Evolutionary conservation across 2,329 filamentous ascomycete genomes (phyloP).

Genomic region (Claviceps arundinis): DNA sequence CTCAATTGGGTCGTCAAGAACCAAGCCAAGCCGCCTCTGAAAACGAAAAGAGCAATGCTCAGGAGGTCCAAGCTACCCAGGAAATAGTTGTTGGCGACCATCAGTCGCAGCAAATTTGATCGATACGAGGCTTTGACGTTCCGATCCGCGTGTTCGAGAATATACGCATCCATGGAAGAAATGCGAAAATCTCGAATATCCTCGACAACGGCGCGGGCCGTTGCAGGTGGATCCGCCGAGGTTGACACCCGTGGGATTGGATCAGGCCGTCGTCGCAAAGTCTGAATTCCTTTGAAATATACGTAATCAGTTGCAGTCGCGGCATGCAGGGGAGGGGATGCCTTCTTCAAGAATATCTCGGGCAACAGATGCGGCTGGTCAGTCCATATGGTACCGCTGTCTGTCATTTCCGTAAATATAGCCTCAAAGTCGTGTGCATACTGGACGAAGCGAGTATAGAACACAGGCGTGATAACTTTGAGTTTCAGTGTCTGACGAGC

Average conservation of each 20-base stretch:
- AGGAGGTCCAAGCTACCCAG: slow-evolving; percentile 20
- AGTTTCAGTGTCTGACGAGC: slow-evolving; percentile 33
- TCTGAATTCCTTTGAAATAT: slow-evolving; percentile 31
- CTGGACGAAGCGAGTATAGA: slow-evolving; percentile 53
- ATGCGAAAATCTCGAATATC: slow-evolving; percentile 35
- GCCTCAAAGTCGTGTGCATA: slow-evolving; percentile 51
- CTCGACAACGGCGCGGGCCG: slow-evolving; percentile 9
- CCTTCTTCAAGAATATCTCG: slow-evolving; percentile 28
- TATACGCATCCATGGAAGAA: slow-evolving; percentile 38
- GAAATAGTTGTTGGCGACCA: slow-evolving; percentile 30
- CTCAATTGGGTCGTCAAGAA: slow-evolving; percentile 1
- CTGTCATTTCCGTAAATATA: slow-evolving; percentile 44
- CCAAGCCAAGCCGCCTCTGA: slow-evolving; percentile 5
- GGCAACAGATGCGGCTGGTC: slow-evolving; percentile 40
- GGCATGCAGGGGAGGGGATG: slow-evolving; percentile 21
- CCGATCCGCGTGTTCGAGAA: slow-evolving; percentile 21
- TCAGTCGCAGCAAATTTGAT: slow-evolving; percentile 24
- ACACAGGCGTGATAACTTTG: slow-evolving; percentile 47
- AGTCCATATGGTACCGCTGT: slow-evolving; percentile 44
- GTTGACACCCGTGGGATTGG: slow-evolving; percentile 28
- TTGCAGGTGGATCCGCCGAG: slow-evolving; percentile 17
- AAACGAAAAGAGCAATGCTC: slow-evolving; percentile 16
- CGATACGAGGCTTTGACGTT: slow-evolving; percentile 21
- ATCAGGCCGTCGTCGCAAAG: slow-evolving; percentile 27
- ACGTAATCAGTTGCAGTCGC: slow-evolving; percentile 24